These are phyloP conservation scores for Sesbania bispinosa DNA, from an alignment of 306 rosid species.

Conservation along the genomic window DNA sequence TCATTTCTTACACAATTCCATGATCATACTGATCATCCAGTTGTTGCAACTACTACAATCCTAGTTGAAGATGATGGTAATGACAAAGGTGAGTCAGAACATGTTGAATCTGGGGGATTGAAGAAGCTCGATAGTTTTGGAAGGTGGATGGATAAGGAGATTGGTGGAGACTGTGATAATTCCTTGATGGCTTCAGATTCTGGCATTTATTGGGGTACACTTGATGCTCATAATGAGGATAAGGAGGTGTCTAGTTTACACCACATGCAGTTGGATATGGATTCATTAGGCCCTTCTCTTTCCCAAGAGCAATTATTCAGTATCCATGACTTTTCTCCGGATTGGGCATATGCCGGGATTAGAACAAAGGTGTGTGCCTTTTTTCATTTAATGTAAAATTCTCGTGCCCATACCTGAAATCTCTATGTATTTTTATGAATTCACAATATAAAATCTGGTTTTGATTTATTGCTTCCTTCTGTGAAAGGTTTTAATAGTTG, in stretches of 20 bases:
- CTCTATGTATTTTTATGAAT: conserved; percentile 3
- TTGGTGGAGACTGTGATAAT: conserved; percentile 62
- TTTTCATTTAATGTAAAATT: neutral
- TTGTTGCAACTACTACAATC: conserved; percentile 17
- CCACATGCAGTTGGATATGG: conserved; percentile 60
- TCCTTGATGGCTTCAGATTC: conserved; percentile 74
- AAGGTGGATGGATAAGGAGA: conserved; percentile 80
- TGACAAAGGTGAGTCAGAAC: conserved; percentile 18
- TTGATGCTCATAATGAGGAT: conserved; percentile 53
- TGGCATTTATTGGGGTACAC: conserved; percentile 58
- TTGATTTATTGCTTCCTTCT: conserved; percentile 23
- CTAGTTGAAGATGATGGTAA: conserved; percentile 19
- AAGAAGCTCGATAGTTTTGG: conserved; percentile 75
- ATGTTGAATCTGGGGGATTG: conserved; percentile 38
- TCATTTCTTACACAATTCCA: conserved; percentile 23
- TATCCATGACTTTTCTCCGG: conserved; percentile 63
- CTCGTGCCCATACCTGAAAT: conserved; percentile 17
- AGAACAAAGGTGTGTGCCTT: conserved; percentile 51
- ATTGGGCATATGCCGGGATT: conserved; percentile 70
- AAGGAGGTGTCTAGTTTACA: conserved; percentile 65
- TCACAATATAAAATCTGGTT: neutral
- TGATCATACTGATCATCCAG: conserved; percentile 26
- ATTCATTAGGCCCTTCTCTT: conserved; percentile 64
- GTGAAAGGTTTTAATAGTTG: conserved; percentile 65
- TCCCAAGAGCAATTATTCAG: conserved; percentile 70